Percentiles rank a stretch among this genome's conserved stretches.
Conservation (phyloP, 2,329 filamentous ascomycete species). For the Aureobasidium sp. region DNA sequence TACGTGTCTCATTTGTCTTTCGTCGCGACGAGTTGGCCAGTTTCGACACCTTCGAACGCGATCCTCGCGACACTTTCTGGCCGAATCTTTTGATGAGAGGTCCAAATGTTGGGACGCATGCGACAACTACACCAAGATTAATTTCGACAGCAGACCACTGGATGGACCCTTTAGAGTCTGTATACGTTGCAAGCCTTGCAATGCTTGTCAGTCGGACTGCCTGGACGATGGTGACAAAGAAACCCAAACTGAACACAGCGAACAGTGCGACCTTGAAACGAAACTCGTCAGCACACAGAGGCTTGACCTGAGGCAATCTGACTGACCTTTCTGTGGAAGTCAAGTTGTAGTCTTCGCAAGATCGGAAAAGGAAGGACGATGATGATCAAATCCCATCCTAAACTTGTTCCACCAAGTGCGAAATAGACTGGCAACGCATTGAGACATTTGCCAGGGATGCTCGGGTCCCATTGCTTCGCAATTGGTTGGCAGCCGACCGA, state of each 20-base stretch:
- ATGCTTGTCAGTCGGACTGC: background rate
- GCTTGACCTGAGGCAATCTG: too few relatives aligned
- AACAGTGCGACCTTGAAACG: background rate
- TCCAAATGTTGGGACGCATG: background rate
- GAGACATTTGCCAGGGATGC: background rate
- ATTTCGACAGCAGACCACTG: background rate
- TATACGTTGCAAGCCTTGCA: background rate
- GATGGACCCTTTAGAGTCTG: background rate
- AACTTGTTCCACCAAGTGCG: background rate
- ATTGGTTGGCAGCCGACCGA: background rate
- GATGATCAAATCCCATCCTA: constrained; percentile 1
- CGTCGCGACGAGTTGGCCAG: background rate
- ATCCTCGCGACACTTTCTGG: background rate
- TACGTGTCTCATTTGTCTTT: background rate
- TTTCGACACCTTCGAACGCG: background rate
- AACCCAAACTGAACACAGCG: background rate
- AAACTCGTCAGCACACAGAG: background rate
- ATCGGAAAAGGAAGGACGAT: background rate
- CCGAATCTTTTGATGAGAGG: background rate
- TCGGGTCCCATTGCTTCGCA: background rate
- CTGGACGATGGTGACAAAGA: constrained; percentile 2
- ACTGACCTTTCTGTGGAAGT: constrained; percentile 1
- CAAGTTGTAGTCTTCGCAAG: background rate
- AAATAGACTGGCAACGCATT: background rate
- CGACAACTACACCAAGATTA: background rate